Base-by-base conservation (phyloP, 2,329 filamentous ascomycete species). In the Basipetospora chlamydospora region DNA sequence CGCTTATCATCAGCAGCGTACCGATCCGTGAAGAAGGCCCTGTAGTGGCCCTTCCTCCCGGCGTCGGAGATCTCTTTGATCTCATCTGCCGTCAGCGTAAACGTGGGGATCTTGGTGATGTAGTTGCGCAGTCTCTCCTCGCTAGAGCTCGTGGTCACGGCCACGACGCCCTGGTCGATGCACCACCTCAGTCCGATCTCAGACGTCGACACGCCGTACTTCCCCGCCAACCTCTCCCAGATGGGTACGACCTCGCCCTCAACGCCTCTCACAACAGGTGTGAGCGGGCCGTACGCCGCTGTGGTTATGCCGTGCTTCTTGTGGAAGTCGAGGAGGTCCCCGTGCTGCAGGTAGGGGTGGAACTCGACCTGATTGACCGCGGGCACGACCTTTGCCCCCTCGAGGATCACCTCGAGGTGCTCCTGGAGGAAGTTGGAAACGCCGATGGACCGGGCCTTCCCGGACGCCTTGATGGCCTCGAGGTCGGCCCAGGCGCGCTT, bases 281-380 rank as follows among this genome's bases (percentile, higher is more conserved):
- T 63, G 38, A 82, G 59, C 2, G 74, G 69, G 0, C 49, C 63
- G 52, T 75, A 79, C 7, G 67, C 66, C 5, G 64, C 57, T 3
- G 68, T 52, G 4, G 69, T 66, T 42, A 82, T 80, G 38, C 60
- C 54, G 47, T 77, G 58, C 47, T 66, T 54, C 45, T 63, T 63
- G 52, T 67, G 68, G 55, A 70, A 81, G 12, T 60, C 55, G 22
- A 80, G 38, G 10, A 81, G 59, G 40, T 65, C 60, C 5, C 62
- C 63, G 51, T 80, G 77, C 55, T 80, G 77, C 35, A 81, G 62
- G 52, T 84, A 83, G 0, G 82, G 80, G 56, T 90, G 80, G 49
- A 72, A 77, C 60, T 88, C 82, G 49, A 88, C 80, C 64, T 90
- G 82, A 60, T 88, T 87, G 42, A 81, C 69, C 6, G 71, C 75